Evolutionary conservation across 2,329 filamentous ascomycete species (phyloP).

Genomic region (Calonectria hongkongensis): DNA sequence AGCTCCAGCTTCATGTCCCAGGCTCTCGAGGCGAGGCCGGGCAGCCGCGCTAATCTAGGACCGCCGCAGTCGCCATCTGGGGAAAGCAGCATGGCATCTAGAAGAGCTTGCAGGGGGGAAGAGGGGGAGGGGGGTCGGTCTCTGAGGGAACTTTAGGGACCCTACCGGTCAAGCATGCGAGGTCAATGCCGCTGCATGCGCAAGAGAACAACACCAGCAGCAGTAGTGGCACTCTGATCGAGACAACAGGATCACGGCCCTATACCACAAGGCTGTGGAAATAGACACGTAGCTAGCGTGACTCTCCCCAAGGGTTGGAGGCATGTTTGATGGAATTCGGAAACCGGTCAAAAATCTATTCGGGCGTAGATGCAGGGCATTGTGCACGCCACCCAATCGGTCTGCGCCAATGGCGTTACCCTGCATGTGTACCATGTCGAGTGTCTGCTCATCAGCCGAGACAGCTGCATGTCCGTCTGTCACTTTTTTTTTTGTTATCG

Average conservation of each 20-base stretch:
- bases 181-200: constrained; percentile 9
- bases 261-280: constrained; percentile 22
- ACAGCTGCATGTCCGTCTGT: neutral
- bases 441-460: constrained; percentile 8
- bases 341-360: constrained; percentile 4
- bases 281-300: constrained; percentile 21
- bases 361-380: constrained; percentile 10
- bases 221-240: neutral
- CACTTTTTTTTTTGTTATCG: too few species aligned
- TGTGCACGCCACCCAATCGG: constrained; percentile 1
- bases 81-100: neutral
- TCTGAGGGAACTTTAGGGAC: too few species aligned
- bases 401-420: constrained; percentile 14
- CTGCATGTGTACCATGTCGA: constrained; percentile 2
- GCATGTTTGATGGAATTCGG: constrained; percentile 8
- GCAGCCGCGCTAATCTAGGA: constrained; percentile 16
- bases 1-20: neutral
- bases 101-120: neutral
- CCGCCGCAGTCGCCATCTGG: neutral
- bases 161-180: neutral
- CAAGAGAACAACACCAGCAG: neutral
- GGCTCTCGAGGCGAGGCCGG: neutral
- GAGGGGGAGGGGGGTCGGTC: too few species aligned
- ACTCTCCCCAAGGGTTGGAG: neutral
- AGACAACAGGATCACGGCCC: constrained; percentile 1